Base-by-base conservation (phyloP, 305 asterid genomes). In the Fraxinus platypoda region DNA sequence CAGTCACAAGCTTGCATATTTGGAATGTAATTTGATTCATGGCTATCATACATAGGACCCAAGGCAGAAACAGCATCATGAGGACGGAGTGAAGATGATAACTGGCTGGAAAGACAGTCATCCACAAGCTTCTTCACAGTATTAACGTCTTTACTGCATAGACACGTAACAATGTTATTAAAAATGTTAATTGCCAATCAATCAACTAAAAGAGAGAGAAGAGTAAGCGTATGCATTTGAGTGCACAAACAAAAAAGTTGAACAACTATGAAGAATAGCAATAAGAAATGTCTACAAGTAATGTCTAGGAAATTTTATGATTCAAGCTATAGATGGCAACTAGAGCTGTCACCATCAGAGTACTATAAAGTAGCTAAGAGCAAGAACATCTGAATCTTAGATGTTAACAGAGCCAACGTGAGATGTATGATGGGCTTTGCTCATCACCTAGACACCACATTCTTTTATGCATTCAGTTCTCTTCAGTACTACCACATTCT, bases 51-150 rank as follows among this genome's bases (percentile, higher is more conserved):
- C 93, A 96, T 94, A 12, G 95, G 98, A 76, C 99, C 99, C 92
- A 94, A 82, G 13, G 98, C 99, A 1, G 98, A 96, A 88, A 94
- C 99, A 68, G 99, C 98, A 88, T 96, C 99, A 83, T 96, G 99
- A 73, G 99, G 99, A 81, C 98, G 98, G 82, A 96, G 91, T 43
- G 98, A 92, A 81, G 98, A 89, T 46, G 98, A 88, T 81, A 92
- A 81, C 86, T 91, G 90, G 86, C 92, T 81, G 70, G 95, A 85
- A 73, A 93, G 89, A 84, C 97, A 89, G 81, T 94, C 99, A 78
- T 91, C 98, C 80, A 96, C 98, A n/a, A 96, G 98, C 85, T 91
- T 94, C 92, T 93, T 96, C 52, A 94, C 99, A 33, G 93, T 94
- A 82, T 83, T 90, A 77, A 94, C 97, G 80, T 96, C 99, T 88